Evolutionary conservation across 2,329 filamentous ascomycete genomes (phyloP).

Genomic region (Triangularia setosa): DNA sequence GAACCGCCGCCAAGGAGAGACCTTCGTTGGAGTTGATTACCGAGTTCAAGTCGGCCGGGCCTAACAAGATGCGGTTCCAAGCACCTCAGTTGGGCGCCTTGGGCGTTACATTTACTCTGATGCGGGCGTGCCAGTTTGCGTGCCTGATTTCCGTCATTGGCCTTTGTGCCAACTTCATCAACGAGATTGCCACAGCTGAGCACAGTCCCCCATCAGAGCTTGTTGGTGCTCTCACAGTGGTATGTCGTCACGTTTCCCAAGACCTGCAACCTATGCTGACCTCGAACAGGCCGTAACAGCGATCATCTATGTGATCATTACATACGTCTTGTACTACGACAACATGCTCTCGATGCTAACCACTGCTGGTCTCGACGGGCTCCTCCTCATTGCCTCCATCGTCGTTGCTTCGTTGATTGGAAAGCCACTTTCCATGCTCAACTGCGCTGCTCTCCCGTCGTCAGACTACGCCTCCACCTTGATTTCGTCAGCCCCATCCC

Average conservation of each 20-base stretch:
- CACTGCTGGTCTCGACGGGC: slow-evolving; percentile 18
- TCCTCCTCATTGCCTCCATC: slow-evolving; percentile 25
- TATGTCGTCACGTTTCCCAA: slow-evolving; percentile 9
- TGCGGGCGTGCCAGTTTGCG: slow-evolving; percentile 23
- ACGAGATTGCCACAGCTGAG: slow-evolving; percentile 18
- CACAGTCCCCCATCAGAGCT: slow-evolving; percentile 23
- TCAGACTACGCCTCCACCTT: neutral
- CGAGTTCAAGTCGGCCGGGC: neutral
- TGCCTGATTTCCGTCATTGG: slow-evolving; percentile 24
- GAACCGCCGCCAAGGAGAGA: slow-evolving; percentile 23
- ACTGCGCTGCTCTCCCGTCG: slow-evolving; percentile 19
- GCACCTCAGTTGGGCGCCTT: slow-evolving; percentile 24
- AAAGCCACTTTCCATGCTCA: slow-evolving; percentile 23
- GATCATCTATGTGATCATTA: slow-evolving; percentile 24
- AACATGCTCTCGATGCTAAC: slow-evolving; percentile 23
- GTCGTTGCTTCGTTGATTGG: slow-evolving; percentile 25
- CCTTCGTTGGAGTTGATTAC: slow-evolving; percentile 25
- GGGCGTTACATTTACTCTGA: slow-evolving; percentile 23
- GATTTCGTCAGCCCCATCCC: slow-evolving; percentile 4
- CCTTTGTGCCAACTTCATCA: slow-evolving; percentile 25
- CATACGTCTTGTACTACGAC: slow-evolving; percentile 28
- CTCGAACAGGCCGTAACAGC: slow-evolving; percentile 17
- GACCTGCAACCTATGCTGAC: slow-evolving; percentile 6
- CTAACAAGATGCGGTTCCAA: slow-evolving; percentile 21
- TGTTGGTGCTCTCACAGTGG: slow-evolving; percentile 25